These are phyloP conservation scores for Blastocystis sp. DNA, from an alignment of 352 stramenopile species.

Conservation along the genomic window DNA sequence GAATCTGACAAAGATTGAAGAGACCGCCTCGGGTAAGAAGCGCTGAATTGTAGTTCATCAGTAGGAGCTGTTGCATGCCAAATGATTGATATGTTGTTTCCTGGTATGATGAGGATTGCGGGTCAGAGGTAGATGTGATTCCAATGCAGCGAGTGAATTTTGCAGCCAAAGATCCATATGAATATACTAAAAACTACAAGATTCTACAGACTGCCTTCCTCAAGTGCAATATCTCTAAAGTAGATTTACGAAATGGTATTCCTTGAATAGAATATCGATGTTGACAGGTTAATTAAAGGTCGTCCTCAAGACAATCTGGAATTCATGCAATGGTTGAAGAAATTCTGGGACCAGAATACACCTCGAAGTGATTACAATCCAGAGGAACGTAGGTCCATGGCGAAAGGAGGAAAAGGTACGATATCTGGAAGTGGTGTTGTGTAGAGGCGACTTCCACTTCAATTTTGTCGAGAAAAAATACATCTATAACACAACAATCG, in stretches of 20 bases:
- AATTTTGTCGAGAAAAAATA: constrained; percentile 11
- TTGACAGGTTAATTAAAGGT: constrained; percentile 89
- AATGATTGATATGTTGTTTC: constrained; percentile 87
- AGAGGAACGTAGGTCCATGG: constrained; percentile 78
- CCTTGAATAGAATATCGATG: constrained; percentile 82
- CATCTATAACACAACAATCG: neutral
- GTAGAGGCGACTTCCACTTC: neutral
- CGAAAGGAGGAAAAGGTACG: constrained; percentile 78
- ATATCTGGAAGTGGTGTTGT: constrained; percentile 22
- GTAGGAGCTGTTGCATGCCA: constrained; percentile 91
- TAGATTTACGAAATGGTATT: constrained; percentile 32
- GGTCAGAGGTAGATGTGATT: constrained; percentile 76
- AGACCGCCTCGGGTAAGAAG: constrained; percentile 73
- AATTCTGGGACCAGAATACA: constrained; percentile 78
- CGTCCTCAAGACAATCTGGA: constrained; percentile 99
- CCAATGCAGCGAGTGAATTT: constrained; percentile 93
- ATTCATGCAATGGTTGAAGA: constrained; percentile 97
- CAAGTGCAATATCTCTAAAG: constrained; percentile 83
- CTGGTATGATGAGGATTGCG: constrained; percentile 64
- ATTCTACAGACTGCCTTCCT: constrained; percentile 92
- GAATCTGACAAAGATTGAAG: constrained; percentile 89
- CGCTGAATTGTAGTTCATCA: constrained; percentile 62
- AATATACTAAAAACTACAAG: constrained; percentile 99
- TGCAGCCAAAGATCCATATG: constrained; percentile 88
- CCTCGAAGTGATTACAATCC: constrained; percentile 83